Base-by-base conservation (phyloP, 2,329 filamentous ascomycete genomes). In the Monilinia vaccinii-corymbosi region DNA sequence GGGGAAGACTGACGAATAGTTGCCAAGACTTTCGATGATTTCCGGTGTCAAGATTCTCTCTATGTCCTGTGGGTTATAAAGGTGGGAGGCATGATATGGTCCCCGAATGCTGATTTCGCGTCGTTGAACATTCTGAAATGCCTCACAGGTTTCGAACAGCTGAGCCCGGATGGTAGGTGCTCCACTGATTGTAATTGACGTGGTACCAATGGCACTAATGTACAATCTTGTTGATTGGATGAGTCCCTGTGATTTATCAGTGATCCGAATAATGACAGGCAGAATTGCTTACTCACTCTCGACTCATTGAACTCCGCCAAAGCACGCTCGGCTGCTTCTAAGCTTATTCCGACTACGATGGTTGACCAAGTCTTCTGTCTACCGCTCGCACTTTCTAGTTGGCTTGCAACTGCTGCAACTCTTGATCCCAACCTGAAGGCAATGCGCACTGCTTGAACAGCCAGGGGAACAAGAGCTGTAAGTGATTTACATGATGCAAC, bases 61-160 rank as follows among this genome's bases (percentile, higher is more conserved):
- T 13, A 70, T 62, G 47, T 71, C 69, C 4, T 61, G 56, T 4
- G 51, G 36, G 11, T 60, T 64, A 56, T 67, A 72, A 11, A 72
- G 62, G 56, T 72, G 71, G 4, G 66, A 61, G 5, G 71, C 69
- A 61, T 72, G 71, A 49, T 68, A 71, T 32, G 69, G 70, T 10
- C 62, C 70, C 31, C 64, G 62, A 21, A 68, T 66, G 11, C 58
- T 45, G 25, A 68, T 62, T 47, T 62, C 64, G 56, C 53, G 60
- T 48, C 57, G 49, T 50, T 63, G 60, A 45, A 64, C 60, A 36
- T 46, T 56, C 38, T 64, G 56, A 25, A 65, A 63, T 36, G 36
- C 13, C 4, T 46, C 40, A 28, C 34, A 51, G 4, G 62, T 60
- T 31, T 59, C 62, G 6, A 61, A 58, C 2, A 70, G 63, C 4